phyloP scores from a whole-genome alignment of 2,329 filamentous ascomycete genomes.

The Pestalotiopsis sp. region DNA sequence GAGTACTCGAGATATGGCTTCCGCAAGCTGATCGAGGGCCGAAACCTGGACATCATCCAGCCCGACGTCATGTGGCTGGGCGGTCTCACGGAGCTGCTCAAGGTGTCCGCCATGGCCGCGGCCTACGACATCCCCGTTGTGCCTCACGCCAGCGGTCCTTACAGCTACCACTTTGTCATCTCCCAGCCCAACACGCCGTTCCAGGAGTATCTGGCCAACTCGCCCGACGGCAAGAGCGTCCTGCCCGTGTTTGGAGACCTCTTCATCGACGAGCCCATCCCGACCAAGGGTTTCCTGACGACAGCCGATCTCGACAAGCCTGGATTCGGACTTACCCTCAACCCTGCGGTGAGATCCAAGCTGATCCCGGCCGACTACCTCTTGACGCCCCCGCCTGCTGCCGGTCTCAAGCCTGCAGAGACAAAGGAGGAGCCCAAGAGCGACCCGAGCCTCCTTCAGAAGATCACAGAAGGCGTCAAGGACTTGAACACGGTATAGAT shows the following conservation, averaged over 20 bases:
- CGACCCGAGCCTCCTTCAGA: slow-evolving; percentile 19
- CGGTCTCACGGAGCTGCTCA: slow-evolving; percentile 88
- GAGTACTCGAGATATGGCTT: slow-evolving; percentile 95
- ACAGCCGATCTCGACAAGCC: slow-evolving; percentile 82
- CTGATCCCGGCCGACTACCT: slow-evolving; percentile 77
- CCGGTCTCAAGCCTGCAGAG: slow-evolving; percentile 40
- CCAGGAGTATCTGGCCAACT: slow-evolving; percentile 95
- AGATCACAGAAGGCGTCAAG: slow-evolving; percentile 27
- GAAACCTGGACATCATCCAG: slow-evolving; percentile 92
- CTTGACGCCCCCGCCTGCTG: slow-evolving; percentile 66
- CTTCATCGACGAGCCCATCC: slow-evolving; percentile 89
- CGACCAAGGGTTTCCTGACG: slow-evolving; percentile 79
- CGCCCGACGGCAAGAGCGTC: slow-evolving; percentile 86
- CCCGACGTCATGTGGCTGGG: slow-evolving; percentile 98
- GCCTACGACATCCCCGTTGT: slow-evolving; percentile 95
- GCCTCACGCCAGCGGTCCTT: slow-evolving; percentile 91
- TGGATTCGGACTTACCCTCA: slow-evolving; percentile 87
- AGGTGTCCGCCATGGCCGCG: slow-evolving; percentile 84
- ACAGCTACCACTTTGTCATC: slow-evolving; percentile 95
- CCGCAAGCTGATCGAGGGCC: slow-evolving; percentile 88
- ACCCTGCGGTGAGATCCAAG: slow-evolving; percentile 70
- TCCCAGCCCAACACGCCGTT: slow-evolving; percentile 93
- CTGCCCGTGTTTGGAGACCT: slow-evolving; percentile 90
- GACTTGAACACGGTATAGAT: slow-evolving; percentile 16
- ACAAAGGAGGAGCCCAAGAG: slow-evolving; percentile 19